These are phyloP conservation scores for Trichoderma arundinaceum DNA, from an alignment of 2,329 filamentous ascomycete genomes.

Conservation along the genomic window DNA sequence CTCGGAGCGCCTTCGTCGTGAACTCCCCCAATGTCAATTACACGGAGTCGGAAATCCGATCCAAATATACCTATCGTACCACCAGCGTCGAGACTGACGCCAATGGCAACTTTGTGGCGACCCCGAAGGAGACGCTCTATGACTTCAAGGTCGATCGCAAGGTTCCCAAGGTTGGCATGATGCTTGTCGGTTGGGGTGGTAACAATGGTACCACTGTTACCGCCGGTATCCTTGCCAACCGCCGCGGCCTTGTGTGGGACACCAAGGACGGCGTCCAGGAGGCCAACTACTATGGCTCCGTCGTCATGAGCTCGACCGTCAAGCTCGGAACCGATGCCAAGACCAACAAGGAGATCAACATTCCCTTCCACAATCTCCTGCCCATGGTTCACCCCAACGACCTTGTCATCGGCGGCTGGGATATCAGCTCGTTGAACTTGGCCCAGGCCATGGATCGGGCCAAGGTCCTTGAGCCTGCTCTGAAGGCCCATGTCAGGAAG, in stretches of 20 bases:
- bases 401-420: slow-evolving; percentile 93
- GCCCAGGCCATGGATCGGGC: slow-evolving; percentile 95
- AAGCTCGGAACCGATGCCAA: slow-evolving; percentile 90
- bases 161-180: slow-evolving; percentile 91
- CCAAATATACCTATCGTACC: slow-evolving; percentile 96
- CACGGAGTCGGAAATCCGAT: slow-evolving; percentile 84
- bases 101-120: slow-evolving; percentile 79
- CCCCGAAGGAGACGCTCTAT: slow-evolving; percentile 86
- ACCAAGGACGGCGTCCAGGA: slow-evolving; percentile 85
- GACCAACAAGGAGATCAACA: slow-evolving; percentile 88
- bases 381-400: slow-evolving; percentile 98
- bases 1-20: slow-evolving; percentile 78
- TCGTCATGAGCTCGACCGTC: slow-evolving; percentile 96
- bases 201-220: slow-evolving; percentile 99
- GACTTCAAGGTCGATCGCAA: slow-evolving; percentile 97
- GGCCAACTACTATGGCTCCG: slow-evolving; percentile 97
- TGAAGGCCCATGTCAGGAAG: slow-evolving; percentile 89
- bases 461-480: slow-evolving; percentile 89
- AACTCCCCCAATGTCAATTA: slow-evolving; percentile 92
- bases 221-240: slow-evolving; percentile 95
- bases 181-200: slow-evolving; percentile 97
- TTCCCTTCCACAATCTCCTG: slow-evolving; percentile 91
- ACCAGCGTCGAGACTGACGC: slow-evolving; percentile 76
- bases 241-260: slow-evolving; percentile 84
- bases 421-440: slow-evolving; percentile 90